These are phyloP conservation scores for Aspergillus carbonarius DNA, from an alignment of 2,329 filamentous ascomycete species.

Conservation along the genomic window DNA sequence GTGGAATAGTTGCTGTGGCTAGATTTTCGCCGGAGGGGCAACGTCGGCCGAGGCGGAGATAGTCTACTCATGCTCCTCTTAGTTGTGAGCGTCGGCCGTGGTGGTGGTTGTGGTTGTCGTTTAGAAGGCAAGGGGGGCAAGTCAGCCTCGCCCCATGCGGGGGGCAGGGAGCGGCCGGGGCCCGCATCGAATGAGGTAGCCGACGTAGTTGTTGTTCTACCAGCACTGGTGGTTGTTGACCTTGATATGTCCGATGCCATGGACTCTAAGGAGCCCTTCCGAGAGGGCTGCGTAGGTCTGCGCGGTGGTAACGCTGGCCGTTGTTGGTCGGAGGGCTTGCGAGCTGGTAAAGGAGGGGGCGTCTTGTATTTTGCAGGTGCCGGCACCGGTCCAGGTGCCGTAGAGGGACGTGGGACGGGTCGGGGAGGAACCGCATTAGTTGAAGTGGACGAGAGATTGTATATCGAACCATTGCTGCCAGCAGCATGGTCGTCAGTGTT, in stretches of 20 bases:
- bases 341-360: conserved; percentile 49
- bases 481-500: neutral
- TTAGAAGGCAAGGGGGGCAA: conserved; percentile 57
- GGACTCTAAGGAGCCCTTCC: conserved; percentile 51
- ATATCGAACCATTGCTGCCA: conserved; percentile 31
- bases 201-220: conserved; percentile 35
- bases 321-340: conserved; percentile 39
- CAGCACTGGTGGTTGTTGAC: conserved; percentile 46
- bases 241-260: conserved; percentile 53
- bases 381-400: conserved; percentile 21
- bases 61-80: conserved; percentile 13
- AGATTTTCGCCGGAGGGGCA: conserved; percentile 24
- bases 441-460: conserved; percentile 32
- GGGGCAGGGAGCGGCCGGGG: conserved; percentile 47
- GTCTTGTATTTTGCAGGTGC: conserved; percentile 26
- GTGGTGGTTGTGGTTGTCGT: conserved; percentile 28
- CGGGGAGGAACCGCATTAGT: conserved; percentile 20
- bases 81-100: conserved; percentile 24
- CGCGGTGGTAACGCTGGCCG: conserved; percentile 52
- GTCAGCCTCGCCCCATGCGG: conserved; percentile 56
- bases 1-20: conserved; percentile 15
- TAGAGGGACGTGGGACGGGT: conserved; percentile 25
- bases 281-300: conserved; percentile 36
- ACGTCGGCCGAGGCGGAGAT: conserved; percentile 18
- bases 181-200: conserved; percentile 30